These are phyloP conservation scores for Ceratocystis huliohia DNA, from an alignment of 2,329 filamentous ascomycete genomes.

Conservation along the genomic window DNA sequence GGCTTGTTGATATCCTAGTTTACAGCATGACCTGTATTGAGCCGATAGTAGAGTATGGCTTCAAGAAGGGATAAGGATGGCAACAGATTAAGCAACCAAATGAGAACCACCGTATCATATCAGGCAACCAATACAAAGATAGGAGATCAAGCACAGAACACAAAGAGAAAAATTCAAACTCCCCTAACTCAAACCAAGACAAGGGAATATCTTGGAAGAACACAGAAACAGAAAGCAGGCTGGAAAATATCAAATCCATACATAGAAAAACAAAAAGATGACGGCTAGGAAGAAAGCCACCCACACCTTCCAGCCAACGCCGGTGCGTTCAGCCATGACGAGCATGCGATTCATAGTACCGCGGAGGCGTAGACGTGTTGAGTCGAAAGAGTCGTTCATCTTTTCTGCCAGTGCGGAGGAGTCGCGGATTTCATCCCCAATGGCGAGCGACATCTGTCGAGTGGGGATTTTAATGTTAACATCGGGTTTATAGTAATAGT, in stretches of 20 bases:
- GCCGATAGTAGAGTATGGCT: not conserved
- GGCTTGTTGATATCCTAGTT: not conserved
- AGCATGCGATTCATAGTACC: constrained; percentile 98
- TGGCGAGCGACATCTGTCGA: constrained; percentile 69
- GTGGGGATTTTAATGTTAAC: no score
- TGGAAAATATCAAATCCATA: constrained; percentile 53
- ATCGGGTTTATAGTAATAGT: no score
- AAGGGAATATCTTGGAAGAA: not conserved
- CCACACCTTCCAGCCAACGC: constrained; percentile 95
- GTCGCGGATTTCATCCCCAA: constrained; percentile 89
- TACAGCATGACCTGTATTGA: not conserved
- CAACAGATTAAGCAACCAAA: not conserved
- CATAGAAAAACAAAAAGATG: constrained; percentile 72
- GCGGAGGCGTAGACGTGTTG: constrained; percentile 62
- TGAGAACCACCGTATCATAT: not conserved
- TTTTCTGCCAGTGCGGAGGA: constrained; percentile 78
- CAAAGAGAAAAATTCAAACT: not conserved
- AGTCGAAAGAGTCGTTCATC: constrained; percentile 92
- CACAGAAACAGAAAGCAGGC: not conserved
- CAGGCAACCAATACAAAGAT: not conserved
- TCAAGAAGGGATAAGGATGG: not conserved
- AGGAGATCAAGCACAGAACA: not conserved
- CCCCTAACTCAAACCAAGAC: not conserved
- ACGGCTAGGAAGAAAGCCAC: constrained; percentile 76
- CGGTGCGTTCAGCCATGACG: constrained; percentile 83